Percentiles rank a stretch among this genome's conserved stretches.
These are phyloP conservation scores for Trametes punicea DNA, from an alignment of 768 basidiomycete species.

Conservation along the genomic window DNA sequence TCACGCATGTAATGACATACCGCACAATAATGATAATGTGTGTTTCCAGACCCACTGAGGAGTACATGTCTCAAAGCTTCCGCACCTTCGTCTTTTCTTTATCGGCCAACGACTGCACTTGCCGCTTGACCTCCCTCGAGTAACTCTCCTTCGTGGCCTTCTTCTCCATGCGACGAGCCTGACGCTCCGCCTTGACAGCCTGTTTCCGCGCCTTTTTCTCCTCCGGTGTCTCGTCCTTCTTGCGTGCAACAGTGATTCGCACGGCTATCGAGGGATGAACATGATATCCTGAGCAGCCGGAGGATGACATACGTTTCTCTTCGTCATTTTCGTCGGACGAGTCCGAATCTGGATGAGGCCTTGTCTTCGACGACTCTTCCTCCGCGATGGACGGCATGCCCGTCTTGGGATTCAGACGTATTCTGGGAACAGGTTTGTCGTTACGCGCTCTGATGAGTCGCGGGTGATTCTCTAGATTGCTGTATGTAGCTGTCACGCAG, in stretches of 20 bases:
- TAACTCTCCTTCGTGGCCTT: conserved; percentile 65
- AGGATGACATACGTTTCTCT: conserved; percentile 3
- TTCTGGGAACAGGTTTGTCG: conserved; percentile 53
- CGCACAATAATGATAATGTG: neutral
- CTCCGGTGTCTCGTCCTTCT: conserved; percentile 73
- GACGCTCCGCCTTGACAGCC: conserved; percentile 63
- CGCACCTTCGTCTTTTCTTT: conserved; percentile 37
- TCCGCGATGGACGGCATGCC: conserved; percentile 63
- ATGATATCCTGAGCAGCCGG: neutral
- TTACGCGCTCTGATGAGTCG: conserved; percentile 73
- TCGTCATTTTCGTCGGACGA: conserved; percentile 31
- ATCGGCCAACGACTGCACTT: conserved; percentile 47
- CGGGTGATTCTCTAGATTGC: conserved; percentile 98
- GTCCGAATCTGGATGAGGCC: neutral
- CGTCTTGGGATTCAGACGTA: conserved; percentile 69
- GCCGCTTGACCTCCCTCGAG: conserved; percentile 56
- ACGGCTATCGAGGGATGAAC: conserved; percentile 19
- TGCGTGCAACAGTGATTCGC: conserved; percentile 58
- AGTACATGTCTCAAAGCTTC: conserved; percentile 27
- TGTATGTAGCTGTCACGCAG: conserved; percentile 71
- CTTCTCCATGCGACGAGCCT: conserved; percentile 62
- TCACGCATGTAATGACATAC: conserved; percentile 8
- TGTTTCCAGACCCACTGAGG: neutral
- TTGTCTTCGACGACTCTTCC: conserved; percentile 19
- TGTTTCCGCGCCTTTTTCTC: conserved; percentile 72